Evolutionary conservation across 441 rosid species (phyloP).

Genomic region (Euphorbia corollata): DNA sequence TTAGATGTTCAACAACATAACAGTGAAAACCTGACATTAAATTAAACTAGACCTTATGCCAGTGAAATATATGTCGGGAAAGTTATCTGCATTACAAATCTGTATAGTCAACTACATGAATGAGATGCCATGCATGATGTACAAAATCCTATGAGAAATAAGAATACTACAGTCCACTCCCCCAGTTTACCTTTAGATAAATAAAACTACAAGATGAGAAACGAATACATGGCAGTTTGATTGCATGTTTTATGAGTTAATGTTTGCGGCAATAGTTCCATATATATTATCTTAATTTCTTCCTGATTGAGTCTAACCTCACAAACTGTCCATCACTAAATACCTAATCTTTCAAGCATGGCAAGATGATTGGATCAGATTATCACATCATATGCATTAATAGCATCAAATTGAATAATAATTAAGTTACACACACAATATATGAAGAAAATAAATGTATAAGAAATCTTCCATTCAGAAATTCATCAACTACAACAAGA

Average conservation of each 20-base stretch:
- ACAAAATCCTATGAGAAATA: neutral
- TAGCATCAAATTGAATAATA: neutral
- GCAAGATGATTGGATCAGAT: neutral
- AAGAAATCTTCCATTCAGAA: neutral
- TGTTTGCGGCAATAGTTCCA: neutral
- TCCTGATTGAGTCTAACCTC: neutral
- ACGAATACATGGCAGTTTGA: neutral
- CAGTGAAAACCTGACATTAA: neutral
- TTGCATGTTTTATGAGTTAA: conserved; percentile 8
- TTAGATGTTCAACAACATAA: conserved; percentile 1
- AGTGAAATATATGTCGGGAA: neutral
- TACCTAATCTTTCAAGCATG: neutral
- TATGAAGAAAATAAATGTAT: neutral
- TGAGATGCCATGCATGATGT: neutral
- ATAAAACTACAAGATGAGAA: neutral
- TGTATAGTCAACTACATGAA: neutral
- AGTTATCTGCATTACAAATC: neutral
- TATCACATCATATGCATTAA: neutral
- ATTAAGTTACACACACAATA: neutral
- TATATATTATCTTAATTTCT: neutral
- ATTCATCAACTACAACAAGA: neutral
- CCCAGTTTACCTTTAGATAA: neutral
- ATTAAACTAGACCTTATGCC: neutral
- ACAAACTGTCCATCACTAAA: too few species aligned
- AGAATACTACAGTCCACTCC: neutral